Evolutionary conservation across 352 stramenopile genomes (phyloP), one percentile per base, ranked within the genome.

Genomic region (Phytopythium sindhum): DNA sequence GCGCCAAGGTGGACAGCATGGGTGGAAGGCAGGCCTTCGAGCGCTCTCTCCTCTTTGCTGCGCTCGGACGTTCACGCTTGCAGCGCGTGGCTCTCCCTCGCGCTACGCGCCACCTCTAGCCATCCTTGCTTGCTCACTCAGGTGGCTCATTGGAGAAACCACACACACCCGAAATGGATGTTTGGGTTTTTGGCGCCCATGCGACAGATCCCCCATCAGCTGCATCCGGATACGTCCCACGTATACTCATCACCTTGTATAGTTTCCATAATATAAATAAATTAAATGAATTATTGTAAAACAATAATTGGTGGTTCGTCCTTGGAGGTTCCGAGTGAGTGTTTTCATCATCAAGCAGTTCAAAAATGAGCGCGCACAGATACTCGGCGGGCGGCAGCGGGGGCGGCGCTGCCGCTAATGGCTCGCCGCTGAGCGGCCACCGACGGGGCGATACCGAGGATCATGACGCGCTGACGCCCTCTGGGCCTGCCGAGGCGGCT

Each of bases 311-410:
- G 7, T 6, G 33, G 33, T 39, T 39, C 31, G 31, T 3, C 31
- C 31, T 35, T 3, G 4, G 8, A 35, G 3, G 31, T 8, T 35
- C 33, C 33, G 39, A 6, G 12, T n/a, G 12, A n/a, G 39, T 45
- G 12, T 45, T 5, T 45, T 45, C 35, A 5, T 19, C 39, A 45
- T 39, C 33, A 39, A 39, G 6, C 33, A 10, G 33, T 52, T 52
- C 45, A 52, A 52, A 52, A 52, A 52, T 52, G 45, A 52, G 45
- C 45, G 42, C 21, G 42, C 42, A 26, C 42, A 8, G n/a, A 21
- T 50, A 15, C 21, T 17, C 45, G n/a, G 4, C 45, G 11, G 12
- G 0, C 39, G 39, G 23, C 7, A 12, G 11, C 23, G 45, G 12
- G 1, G 45, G 23, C 3, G 45, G 23, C 3, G 23, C 45, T 23